phyloP scores from a whole-genome alignment of 345 rosid genomes.

The Camelina sativa region DNA sequence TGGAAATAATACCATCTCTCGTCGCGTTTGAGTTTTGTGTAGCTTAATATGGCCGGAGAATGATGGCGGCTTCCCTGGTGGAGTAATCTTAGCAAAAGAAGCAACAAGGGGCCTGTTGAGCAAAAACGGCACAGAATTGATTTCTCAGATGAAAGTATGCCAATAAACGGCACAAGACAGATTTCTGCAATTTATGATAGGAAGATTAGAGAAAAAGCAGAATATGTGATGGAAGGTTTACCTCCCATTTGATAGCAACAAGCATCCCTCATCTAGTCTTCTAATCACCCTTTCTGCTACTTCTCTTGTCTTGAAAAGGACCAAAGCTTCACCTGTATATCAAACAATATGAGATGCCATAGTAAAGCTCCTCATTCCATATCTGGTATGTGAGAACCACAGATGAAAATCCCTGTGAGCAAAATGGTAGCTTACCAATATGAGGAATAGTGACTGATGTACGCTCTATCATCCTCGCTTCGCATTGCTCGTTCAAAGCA shows the following conservation, averaged over 20 bases:
- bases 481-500: slow-evolving; percentile 65
- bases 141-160: slow-evolving; percentile 6
- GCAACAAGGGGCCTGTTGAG: slow-evolving; percentile 80
- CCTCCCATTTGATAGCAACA: slow-evolving; percentile 82
- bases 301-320: slow-evolving; percentile 68
- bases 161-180: slow-evolving; percentile 10
- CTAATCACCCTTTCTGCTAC: slow-evolving; percentile 58
- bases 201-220: slow-evolving; percentile 7
- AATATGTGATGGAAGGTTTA: slow-evolving; percentile 33
- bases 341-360: slow-evolving; percentile 29
- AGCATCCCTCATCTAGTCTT: slow-evolving; percentile 63
- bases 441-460: slow-evolving; percentile 56
- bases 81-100: slow-evolving; percentile 55
- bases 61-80: slow-evolving; percentile 52
- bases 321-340: slow-evolving; percentile 75
- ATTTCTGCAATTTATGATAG: neutral
- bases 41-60: slow-evolving; percentile 72
- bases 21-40: slow-evolving; percentile 53
- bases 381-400: slow-evolving; percentile 19
- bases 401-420: slow-evolving; percentile 2
- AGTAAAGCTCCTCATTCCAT: slow-evolving; percentile 9
- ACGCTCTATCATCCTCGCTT: slow-evolving; percentile 65
- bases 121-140: slow-evolving; percentile 8
- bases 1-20: slow-evolving; percentile 56
- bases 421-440: slow-evolving; percentile 56